Percentiles rank a stretch among this genome's conserved stretches.
phyloP scores from a whole-genome alignment of 495 filamentous ascomycete species.

The Glonium stellatum region DNA sequence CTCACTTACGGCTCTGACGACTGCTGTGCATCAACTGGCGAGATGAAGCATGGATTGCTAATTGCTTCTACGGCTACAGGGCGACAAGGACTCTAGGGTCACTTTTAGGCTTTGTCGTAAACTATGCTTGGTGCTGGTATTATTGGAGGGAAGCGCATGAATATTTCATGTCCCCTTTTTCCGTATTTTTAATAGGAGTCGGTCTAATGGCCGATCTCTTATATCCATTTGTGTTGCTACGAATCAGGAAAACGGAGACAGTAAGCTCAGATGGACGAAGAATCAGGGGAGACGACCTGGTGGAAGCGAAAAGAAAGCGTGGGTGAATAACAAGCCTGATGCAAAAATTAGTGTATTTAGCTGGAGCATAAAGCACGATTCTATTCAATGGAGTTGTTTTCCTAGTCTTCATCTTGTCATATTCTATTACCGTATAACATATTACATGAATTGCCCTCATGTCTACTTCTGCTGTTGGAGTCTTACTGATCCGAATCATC shows the following conservation, averaged over 20 bases:
- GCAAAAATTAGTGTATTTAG: no score
- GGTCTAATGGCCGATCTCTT: constrained; percentile 35
- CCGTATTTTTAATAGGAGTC: constrained; percentile 35
- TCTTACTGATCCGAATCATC: no score
- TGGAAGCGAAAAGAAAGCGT: neutral
- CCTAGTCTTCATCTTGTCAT: no score
- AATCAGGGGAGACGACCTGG: neutral
- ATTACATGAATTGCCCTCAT: no score
- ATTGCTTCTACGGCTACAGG: neutral
- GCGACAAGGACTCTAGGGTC: constrained; percentile 34
- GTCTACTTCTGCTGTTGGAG: no score
- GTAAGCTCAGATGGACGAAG: constrained; percentile 34
- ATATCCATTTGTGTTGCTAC: constrained; percentile 37
- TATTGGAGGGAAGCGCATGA: constrained; percentile 40
- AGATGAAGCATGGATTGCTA: neutral
- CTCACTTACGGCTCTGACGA: neutral
- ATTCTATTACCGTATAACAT: no score
- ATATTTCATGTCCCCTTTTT: constrained; percentile 35
- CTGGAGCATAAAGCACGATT: no score
- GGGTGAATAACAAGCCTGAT: neutral
- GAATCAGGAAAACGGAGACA: constrained; percentile 30
- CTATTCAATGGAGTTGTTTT: no score
- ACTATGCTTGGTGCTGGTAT: constrained; percentile 36
- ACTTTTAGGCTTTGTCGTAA: constrained; percentile 32
- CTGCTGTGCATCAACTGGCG: neutral